Evolutionary conservation across 2,329 filamentous ascomycete genomes (phyloP).

Genomic region (Aspergillus unguis): DNA sequence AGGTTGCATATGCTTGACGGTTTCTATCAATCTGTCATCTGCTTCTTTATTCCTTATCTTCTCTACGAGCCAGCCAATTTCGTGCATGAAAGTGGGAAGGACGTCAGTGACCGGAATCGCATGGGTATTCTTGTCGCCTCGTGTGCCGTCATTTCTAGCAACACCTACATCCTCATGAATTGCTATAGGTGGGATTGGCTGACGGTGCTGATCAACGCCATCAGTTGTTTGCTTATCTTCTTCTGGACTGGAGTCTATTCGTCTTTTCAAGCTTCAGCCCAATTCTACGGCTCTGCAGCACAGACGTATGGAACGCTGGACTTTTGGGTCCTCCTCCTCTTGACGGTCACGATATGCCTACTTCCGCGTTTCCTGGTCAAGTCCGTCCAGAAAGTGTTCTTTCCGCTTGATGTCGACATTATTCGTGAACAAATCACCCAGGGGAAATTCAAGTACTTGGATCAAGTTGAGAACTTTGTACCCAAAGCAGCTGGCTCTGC

Average conservation of each 20-base stretch:
- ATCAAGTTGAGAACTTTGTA: slow-evolving; percentile 52
- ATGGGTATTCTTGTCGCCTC: slow-evolving; percentile 86
- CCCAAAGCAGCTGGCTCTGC: slow-evolving; percentile 45
- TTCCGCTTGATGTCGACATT: slow-evolving; percentile 90
- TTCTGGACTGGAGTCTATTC: slow-evolving; percentile 94
- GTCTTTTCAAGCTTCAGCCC: slow-evolving; percentile 54
- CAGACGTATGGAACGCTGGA: slow-evolving; percentile 77
- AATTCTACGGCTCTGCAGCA: slow-evolving; percentile 72
- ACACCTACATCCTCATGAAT: slow-evolving; percentile 91
- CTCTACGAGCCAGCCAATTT: slow-evolving; percentile 68
- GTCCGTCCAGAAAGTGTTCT: slow-evolving; percentile 86
- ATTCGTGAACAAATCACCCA: slow-evolving; percentile 84
- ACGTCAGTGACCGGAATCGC: slow-evolving; percentile 73
- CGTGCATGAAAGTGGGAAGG: slow-evolving; percentile 67
- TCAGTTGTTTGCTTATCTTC: slow-evolving; percentile 86
- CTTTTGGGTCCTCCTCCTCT: slow-evolving; percentile 81
- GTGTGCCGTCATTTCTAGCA: slow-evolving; percentile 82
- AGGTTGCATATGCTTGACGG: slow-evolving; percentile 95
- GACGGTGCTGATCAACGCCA: slow-evolving; percentile 73
- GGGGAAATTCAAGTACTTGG: slow-evolving; percentile 76
- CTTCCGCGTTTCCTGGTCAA: slow-evolving; percentile 87
- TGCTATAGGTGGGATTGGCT: slow-evolving; percentile 99
- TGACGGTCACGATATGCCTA: slow-evolving; percentile 77
- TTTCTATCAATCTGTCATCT: slow-evolving; percentile 88
- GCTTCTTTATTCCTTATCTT: slow-evolving; percentile 89